Conservation (phyloP, 1,284 basidiomycete species). For the Melampsora medusae region DNA sequence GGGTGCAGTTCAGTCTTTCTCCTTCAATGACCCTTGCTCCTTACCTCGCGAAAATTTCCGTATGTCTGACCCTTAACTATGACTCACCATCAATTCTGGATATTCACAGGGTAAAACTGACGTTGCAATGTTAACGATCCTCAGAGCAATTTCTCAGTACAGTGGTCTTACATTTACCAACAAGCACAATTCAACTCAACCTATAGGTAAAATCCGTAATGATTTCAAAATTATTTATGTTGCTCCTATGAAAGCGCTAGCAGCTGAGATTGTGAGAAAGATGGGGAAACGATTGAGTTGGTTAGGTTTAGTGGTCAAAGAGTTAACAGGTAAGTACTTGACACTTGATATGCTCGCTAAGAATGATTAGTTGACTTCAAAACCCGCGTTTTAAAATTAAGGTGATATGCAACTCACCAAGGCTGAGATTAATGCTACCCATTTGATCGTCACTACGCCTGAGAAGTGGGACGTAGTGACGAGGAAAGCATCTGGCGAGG, state of each 20-base stretch:
- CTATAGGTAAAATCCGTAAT: conserved; percentile 53
- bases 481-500: conserved; percentile 91
- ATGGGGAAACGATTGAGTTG: conserved; percentile 84
- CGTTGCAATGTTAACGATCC: conserved; percentile 89
- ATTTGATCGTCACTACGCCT: conserved; percentile 97
- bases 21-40: not conserved
- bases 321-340: conserved; percentile 71
- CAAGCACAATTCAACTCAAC: conserved; percentile 72
- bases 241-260: conserved; percentile 98
- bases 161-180: conserved; percentile 61
- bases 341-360: not conserved
- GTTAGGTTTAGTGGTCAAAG: conserved; percentile 81
- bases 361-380: not conserved
- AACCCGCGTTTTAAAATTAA: conserved; percentile 48
- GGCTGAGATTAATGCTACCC: conserved; percentile 89
- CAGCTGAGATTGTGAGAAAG: conserved; percentile 91
- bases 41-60: not conserved
- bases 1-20: conserved; percentile 75
- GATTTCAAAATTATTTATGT: conserved; percentile 97
- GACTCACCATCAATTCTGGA: not conserved
- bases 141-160: conserved; percentile 80
- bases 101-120: conserved; percentile 83
- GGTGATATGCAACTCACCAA: conserved; percentile 98
- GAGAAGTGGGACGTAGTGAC: conserved; percentile 99
- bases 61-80: conserved; percentile 3